Evolutionary conservation across 1,284 basidiomycete species (phyloP).

Genomic region (Rhodotorula sp.): DNA sequence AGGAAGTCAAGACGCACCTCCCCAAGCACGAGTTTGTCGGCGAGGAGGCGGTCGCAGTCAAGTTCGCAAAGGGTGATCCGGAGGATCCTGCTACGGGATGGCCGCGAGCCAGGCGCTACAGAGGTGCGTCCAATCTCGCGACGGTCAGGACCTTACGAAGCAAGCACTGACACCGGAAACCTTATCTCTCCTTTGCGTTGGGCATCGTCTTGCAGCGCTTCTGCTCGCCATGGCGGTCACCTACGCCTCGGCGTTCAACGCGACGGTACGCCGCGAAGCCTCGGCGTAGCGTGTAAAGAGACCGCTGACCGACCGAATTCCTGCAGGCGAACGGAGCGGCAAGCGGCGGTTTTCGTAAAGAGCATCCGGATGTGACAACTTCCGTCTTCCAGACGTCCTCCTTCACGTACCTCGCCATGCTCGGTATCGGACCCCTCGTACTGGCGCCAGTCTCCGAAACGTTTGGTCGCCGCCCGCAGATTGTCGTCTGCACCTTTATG

Average conservation of each 20-base stretch:
- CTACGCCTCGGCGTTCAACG: slow-evolving; percentile 30
- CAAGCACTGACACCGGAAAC: neutral
- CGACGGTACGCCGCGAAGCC: neutral
- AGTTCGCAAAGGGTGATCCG: slow-evolving; percentile 14
- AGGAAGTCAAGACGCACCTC: slow-evolving; percentile 5
- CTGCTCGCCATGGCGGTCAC: slow-evolving; percentile 35
- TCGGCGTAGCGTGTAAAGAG: neutral
- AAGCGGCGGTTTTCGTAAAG: slow-evolving; percentile 17
- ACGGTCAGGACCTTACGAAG: too few relatives aligned
- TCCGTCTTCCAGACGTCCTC: slow-evolving; percentile 17
- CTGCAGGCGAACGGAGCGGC: slow-evolving; percentile 39
- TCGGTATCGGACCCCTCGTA: slow-evolving; percentile 36
- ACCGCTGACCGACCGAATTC: too few relatives aligned
- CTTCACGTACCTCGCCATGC: slow-evolving; percentile 40
- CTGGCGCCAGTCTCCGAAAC: slow-evolving; percentile 37
- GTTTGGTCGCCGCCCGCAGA: slow-evolving; percentile 42
- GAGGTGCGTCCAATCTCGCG: neutral
- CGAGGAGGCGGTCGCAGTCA: slow-evolving; percentile 6
- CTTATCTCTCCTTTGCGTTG: too few relatives aligned
- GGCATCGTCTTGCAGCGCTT: slow-evolving; percentile 17
- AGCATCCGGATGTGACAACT: slow-evolving; percentile 17
- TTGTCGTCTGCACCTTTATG: slow-evolving; percentile 36
- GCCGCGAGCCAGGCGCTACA: slow-evolving; percentile 6
- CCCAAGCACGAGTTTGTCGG: slow-evolving; percentile 17
- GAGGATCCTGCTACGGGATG: slow-evolving; percentile 16